Evolutionary conservation across 2,329 filamentous ascomycete genomes (phyloP).

Genomic region (Fusarium algeriense): DNA sequence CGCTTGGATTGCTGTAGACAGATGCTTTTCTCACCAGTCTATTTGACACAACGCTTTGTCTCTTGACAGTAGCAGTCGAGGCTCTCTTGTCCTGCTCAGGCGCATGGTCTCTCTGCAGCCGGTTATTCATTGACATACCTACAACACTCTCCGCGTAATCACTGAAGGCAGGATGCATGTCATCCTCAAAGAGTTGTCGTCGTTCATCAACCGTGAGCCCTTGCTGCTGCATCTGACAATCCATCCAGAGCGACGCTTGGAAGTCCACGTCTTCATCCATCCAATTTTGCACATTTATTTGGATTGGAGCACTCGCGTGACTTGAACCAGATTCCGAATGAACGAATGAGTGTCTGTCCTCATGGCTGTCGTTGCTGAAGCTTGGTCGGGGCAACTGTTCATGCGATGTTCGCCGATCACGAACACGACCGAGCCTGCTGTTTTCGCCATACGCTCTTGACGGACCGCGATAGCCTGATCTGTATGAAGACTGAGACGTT

Average conservation of each 20-base stretch:
- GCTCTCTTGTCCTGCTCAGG: not conserved
- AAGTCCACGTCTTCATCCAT: slow-evolving; percentile 1
- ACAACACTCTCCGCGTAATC: slow-evolving; percentile 26
- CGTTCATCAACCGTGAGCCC: slow-evolving; percentile 24
- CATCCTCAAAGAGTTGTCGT: slow-evolving; percentile 13
- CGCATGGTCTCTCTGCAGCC: not conserved
- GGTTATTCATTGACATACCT: not conserved
- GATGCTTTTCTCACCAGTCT: not conserved
- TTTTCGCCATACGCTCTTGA: not conserved
- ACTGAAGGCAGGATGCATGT: slow-evolving; percentile 37
- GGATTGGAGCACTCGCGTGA: not conserved
- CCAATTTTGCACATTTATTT: not conserved
- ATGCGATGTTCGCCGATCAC: not conserved
- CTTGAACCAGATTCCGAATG: not conserved
- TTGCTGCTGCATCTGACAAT: slow-evolving; percentile 15
- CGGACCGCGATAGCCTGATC: not conserved
- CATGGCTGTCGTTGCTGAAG: not conserved
- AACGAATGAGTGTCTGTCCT: not conserved
- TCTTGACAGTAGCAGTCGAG: slow-evolving; percentile 6
- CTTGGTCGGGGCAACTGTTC: not conserved
- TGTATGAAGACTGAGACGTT: not conserved
- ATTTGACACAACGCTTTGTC: not conserved
- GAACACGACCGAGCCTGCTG: not conserved
- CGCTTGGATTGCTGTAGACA: slow-evolving; percentile 20
- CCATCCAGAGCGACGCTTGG: slow-evolving; percentile 36